Conservation (phyloP, 2,329 filamentous ascomycete species). For the Fusarium caatingaense region DNA sequence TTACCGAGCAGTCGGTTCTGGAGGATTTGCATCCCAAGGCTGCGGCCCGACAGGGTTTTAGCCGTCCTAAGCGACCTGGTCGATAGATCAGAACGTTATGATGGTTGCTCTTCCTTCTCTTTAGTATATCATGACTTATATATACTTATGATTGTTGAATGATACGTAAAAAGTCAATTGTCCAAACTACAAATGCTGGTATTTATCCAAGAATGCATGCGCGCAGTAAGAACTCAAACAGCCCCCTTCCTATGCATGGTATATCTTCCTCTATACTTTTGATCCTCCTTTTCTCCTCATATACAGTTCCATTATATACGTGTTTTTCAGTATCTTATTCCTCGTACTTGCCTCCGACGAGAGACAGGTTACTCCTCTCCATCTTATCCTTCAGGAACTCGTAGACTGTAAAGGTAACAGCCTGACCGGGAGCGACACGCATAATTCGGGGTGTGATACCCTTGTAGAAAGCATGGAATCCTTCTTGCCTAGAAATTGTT, state of each 20-base stretch:
- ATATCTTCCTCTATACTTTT: slow-evolving; percentile 40
- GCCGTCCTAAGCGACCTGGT: slow-evolving; percentile 82
- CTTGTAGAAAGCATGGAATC: slow-evolving; percentile 96
- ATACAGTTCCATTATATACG: neutral
- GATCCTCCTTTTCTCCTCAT: slow-evolving; percentile 12
- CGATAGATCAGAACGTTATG: slow-evolving; percentile 53
- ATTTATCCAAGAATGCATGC: slow-evolving; percentile 46
- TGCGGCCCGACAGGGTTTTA: slow-evolving; percentile 75
- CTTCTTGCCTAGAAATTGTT: slow-evolving; percentile 76
- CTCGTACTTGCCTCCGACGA: slow-evolving; percentile 73
- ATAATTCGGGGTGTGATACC: slow-evolving; percentile 98
- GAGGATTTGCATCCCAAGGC: slow-evolving; percentile 76
- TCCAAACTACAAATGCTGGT: slow-evolving; percentile 47
- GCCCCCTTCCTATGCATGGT: slow-evolving; percentile 43
- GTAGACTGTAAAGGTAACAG: slow-evolving; percentile 80
- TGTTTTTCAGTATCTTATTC: slow-evolving; percentile 59
- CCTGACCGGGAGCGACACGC: slow-evolving; percentile 96
- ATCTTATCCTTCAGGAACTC: slow-evolving; percentile 80
- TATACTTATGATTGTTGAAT: slow-evolving; percentile 1
- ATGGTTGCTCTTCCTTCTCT: no score
- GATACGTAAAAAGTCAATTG: slow-evolving; percentile 43
- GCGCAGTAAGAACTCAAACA: slow-evolving; percentile 41
- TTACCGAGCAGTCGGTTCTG: slow-evolving; percentile 73
- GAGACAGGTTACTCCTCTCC: slow-evolving; percentile 71
- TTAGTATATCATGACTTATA: neutral